Percentiles rank a stretch among this genome's conserved stretches.
These are phyloP conservation scores for Boletus reticulatus DNA, from an alignment of 768 basidiomycete species.

Conservation along the genomic window DNA sequence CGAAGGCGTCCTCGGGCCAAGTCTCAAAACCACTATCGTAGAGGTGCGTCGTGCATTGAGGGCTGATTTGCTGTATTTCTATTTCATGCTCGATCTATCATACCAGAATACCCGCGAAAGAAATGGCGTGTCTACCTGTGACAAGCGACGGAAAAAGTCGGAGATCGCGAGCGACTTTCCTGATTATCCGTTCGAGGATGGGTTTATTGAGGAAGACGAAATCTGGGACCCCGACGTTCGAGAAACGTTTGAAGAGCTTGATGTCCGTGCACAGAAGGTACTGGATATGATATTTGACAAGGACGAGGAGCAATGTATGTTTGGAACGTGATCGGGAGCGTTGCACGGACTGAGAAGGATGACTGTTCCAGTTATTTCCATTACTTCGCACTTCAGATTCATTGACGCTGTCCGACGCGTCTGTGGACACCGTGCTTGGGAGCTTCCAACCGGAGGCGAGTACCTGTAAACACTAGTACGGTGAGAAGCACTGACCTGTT, in stretches of 20 bases:
- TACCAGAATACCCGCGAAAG: conserved; percentile 64
- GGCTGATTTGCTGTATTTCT: background rate
- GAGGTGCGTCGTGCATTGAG: conserved; percentile 44
- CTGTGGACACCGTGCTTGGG: conserved; percentile 43
- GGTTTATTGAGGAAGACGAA: conserved; percentile 61
- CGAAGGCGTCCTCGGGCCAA: conserved; percentile 34
- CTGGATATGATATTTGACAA: conserved; percentile 55
- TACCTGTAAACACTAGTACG: background rate
- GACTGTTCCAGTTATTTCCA: conserved; percentile 51
- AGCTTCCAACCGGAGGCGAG: conserved; percentile 64
- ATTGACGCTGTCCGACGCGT: conserved; percentile 54
- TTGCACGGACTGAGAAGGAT: background rate
- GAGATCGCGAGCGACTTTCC: conserved; percentile 50
- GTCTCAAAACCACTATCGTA: conserved; percentile 41
- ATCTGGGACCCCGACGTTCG: conserved; percentile 55
- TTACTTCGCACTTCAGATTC: conserved; percentile 65
- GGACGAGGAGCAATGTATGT: conserved; percentile 48
- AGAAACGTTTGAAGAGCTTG: conserved; percentile 49
- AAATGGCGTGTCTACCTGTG: conserved; percentile 69
- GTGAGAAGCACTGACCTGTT: background rate
- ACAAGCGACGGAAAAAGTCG: conserved; percentile 51
- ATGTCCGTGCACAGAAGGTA: conserved; percentile 46
- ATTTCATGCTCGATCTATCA: background rate
- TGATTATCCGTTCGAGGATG: conserved; percentile 50
- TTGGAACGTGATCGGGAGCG: background rate